A percentile compares a stretch with the other conserved stretches of the same genome.
Conservation (phyloP, 2,329 filamentous ascomycete species). For the Calonectria pauciramosa region DNA sequence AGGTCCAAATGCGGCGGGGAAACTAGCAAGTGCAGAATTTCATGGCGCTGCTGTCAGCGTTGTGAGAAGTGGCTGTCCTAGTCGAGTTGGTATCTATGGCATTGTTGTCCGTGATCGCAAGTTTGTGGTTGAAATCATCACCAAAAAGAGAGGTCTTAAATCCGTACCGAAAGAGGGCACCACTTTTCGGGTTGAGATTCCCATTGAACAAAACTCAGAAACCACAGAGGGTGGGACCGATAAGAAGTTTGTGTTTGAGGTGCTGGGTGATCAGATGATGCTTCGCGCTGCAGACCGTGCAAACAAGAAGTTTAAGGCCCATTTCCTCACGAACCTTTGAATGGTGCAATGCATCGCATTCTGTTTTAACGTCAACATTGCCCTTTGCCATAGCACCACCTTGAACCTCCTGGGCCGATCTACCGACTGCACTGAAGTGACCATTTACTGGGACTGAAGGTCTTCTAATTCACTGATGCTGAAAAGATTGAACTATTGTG, state of each 20-base stretch:
- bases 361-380: neutral
- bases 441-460: neutral
- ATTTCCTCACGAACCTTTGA: constrained; percentile 83
- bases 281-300: constrained; percentile 86
- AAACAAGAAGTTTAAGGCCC: constrained; percentile 91
- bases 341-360: too few relatives aligned
- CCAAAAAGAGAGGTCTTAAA: constrained; percentile 78
- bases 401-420: neutral
- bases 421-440: too few relatives aligned
- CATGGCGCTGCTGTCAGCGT: constrained; percentile 90
- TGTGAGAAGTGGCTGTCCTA: constrained; percentile 83
- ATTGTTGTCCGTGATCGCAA: constrained; percentile 92
- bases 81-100: constrained; percentile 85
- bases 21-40: constrained; percentile 88
- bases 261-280: constrained; percentile 90
- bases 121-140: constrained; percentile 89
- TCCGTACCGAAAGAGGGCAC: constrained; percentile 91
- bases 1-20: constrained; percentile 73
- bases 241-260: constrained; percentile 78
- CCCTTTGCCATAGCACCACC: neutral
- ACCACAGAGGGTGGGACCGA: constrained; percentile 36
- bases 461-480: neutral
- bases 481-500: neutral
- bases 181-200: constrained; percentile 83
- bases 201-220: constrained; percentile 47